phyloP scores from a whole-genome alignment of 257 asterid genomes.

The Przewalskia tangutica region DNA sequence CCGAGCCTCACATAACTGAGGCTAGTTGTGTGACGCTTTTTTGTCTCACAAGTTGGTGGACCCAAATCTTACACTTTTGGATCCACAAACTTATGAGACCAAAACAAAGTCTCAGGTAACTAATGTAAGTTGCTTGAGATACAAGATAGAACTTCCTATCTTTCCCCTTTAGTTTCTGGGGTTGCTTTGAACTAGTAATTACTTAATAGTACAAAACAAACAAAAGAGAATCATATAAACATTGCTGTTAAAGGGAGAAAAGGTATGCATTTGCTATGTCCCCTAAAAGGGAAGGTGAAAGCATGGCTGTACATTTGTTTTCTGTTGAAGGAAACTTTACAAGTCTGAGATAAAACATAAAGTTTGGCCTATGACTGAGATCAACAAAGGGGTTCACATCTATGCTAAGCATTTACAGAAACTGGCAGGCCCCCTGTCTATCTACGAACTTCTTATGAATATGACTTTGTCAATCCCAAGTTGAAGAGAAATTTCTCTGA shows the following conservation, averaged over 20 bases:
- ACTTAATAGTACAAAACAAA: background rate
- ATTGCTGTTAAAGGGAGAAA: background rate
- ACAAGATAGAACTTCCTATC: too few relatives aligned
- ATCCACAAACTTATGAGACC: too few relatives aligned
- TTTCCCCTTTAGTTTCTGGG: background rate
- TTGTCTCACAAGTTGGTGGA: too few relatives aligned
- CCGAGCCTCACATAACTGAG: too few relatives aligned
- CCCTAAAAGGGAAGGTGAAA: background rate
- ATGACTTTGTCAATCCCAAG: conserved; percentile 32
- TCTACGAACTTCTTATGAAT: conserved; percentile 13
- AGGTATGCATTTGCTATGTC: conserved; percentile 14
- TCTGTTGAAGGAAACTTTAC: conserved; percentile 11
- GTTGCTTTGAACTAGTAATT: background rate
- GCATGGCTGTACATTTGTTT: background rate
- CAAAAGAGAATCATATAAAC: background rate
- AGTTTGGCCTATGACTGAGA: conserved; percentile 4
- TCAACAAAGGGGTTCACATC: background rate
- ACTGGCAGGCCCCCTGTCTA: background rate
- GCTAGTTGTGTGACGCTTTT: too few relatives aligned
- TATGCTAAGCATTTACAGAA: conserved; percentile 8
- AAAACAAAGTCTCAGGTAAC: too few relatives aligned
- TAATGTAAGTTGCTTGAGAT: background rate
- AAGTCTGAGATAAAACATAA: background rate
- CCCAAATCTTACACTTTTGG: too few relatives aligned
- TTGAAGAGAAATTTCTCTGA: conserved; percentile 33